phyloP scores from a whole-genome alignment of 2,329 filamentous ascomycete genomes.

The Colletotrichum somersetense region DNA sequence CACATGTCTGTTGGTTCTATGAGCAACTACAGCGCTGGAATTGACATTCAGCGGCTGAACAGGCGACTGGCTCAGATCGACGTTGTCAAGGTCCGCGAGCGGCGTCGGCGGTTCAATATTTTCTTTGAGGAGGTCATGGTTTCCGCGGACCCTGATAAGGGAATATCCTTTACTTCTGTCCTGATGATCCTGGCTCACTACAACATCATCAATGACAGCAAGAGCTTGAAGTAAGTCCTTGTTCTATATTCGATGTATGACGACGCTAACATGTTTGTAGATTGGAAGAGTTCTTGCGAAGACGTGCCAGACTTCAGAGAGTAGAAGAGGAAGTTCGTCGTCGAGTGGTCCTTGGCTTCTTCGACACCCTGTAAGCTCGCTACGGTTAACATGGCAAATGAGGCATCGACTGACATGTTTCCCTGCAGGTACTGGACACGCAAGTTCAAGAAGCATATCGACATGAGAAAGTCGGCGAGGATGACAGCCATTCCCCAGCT shows the following conservation, averaged over 20 bases:
- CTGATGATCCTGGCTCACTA: slow-evolving; percentile 98
- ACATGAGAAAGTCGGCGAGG: slow-evolving; percentile 78
- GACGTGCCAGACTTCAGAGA: slow-evolving; percentile 88
- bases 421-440: slow-evolving; percentile 79
- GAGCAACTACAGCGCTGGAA: slow-evolving; percentile 65
- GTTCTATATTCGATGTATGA: no score
- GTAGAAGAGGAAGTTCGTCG: slow-evolving; percentile 95
- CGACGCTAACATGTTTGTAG: slow-evolving; percentile 55
- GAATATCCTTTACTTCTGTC: slow-evolving; percentile 91
- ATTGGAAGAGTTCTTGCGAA: slow-evolving; percentile 93
- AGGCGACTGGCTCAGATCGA: slow-evolving; percentile 80
- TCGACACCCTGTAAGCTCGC: slow-evolving; percentile 81
- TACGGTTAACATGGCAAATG: slow-evolving; percentile 28
- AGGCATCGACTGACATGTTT: slow-evolving; percentile 33
- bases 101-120: slow-evolving; percentile 86
- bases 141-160: slow-evolving; percentile 87
- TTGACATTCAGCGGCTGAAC: slow-evolving; percentile 84
- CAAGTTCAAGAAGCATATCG: slow-evolving; percentile 81
- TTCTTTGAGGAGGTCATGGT: slow-evolving; percentile 98
- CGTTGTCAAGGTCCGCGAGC: slow-evolving; percentile 77
- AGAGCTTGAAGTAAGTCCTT: slow-evolving; percentile 81
- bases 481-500: slow-evolving; percentile 85
- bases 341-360: slow-evolving; percentile 92
- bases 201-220: slow-evolving; percentile 98
- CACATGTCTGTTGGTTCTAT: slow-evolving; percentile 67